These are phyloP conservation scores for Schizosaccharomyces japonicus DNA, from an alignment of 805 yeast genomes.

Conservation along the genomic window DNA sequence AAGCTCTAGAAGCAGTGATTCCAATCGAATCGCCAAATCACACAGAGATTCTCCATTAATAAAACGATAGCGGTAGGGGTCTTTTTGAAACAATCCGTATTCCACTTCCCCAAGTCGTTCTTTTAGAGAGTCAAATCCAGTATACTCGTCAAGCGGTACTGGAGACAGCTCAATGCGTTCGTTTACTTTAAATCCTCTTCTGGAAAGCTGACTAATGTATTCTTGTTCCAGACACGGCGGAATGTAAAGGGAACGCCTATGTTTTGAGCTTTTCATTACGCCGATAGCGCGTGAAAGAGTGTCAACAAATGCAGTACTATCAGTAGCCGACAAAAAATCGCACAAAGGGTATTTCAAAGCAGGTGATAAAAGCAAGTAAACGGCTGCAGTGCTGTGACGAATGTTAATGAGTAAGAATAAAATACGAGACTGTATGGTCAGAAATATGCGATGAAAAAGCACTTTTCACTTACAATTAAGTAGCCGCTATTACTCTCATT, in stretches of 20 bases:
- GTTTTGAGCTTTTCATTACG: no score
- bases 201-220: no score
- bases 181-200: no score
- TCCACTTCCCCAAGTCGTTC: conserved; percentile 77
- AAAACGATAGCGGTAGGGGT: conserved; percentile 81
- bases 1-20: conserved; percentile 77
- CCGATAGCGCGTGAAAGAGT: no score
- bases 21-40: conserved; percentile 82
- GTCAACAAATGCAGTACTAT: no score
- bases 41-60: conserved; percentile 89
- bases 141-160: conserved; percentile 49
- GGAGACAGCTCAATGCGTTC: no score
- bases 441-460: neutral
- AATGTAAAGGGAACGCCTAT: no score
- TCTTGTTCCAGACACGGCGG: no score
- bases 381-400: no score
- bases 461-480: neutral
- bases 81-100: conserved; percentile 35
- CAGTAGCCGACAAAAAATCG: no score
- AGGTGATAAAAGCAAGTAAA: no score
- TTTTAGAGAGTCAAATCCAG: conserved; percentile 66
- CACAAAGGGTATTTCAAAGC: no score
- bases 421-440: neutral
- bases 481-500: conserved; percentile 15
- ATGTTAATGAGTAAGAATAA: neutral